phyloP scores from a whole-genome alignment of 2,329 filamentous ascomycete genomes.

The Lecanicillium sp. region DNA sequence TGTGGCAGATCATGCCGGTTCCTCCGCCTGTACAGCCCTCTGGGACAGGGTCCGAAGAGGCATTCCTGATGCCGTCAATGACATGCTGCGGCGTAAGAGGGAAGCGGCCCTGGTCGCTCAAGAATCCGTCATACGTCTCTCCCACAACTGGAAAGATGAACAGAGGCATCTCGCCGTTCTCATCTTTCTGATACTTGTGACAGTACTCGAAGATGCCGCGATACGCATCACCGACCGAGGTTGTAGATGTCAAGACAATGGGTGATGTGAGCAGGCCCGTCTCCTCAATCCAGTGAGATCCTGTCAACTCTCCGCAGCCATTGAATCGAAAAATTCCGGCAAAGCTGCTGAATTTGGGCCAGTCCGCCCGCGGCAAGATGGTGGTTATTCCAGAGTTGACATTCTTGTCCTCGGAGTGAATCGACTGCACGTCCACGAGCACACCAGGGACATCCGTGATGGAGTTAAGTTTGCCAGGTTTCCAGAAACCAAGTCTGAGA shows the following conservation, averaged over 20 bases:
- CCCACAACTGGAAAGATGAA: conserved; percentile 53
- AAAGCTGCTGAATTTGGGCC: conserved; percentile 39
- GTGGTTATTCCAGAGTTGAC: conserved; percentile 46
- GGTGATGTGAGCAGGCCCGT: conserved; percentile 54
- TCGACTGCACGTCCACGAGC: conserved; percentile 39
- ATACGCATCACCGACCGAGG: conserved; percentile 52
- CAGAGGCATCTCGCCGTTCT: conserved; percentile 41
- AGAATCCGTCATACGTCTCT: conserved; percentile 58
- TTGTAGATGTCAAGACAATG: conserved; percentile 54
- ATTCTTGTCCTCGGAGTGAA: conserved; percentile 27
- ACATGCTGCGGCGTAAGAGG: conserved; percentile 49
- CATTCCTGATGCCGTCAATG: conserved; percentile 46
- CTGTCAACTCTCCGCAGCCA: conserved; percentile 57
- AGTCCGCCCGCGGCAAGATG: conserved; percentile 40
- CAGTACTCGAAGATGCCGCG: conserved; percentile 53
- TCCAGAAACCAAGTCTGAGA: conserved; percentile 38
- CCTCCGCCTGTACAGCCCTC: conserved; percentile 62
- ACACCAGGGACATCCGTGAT: conserved; percentile 47
- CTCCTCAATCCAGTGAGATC: conserved; percentile 56
- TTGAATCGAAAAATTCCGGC: conserved; percentile 57
- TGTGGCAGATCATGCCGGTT: conserved; percentile 62
- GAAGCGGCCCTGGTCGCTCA: conserved; percentile 53
- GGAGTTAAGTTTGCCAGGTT: conserved; percentile 40
- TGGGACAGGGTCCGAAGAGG: conserved; percentile 42
- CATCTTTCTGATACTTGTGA: conserved; percentile 37